Base-by-base conservation (phyloP, 768 basidiomycete genomes). In the Boletus tylopilopsis region DNA sequence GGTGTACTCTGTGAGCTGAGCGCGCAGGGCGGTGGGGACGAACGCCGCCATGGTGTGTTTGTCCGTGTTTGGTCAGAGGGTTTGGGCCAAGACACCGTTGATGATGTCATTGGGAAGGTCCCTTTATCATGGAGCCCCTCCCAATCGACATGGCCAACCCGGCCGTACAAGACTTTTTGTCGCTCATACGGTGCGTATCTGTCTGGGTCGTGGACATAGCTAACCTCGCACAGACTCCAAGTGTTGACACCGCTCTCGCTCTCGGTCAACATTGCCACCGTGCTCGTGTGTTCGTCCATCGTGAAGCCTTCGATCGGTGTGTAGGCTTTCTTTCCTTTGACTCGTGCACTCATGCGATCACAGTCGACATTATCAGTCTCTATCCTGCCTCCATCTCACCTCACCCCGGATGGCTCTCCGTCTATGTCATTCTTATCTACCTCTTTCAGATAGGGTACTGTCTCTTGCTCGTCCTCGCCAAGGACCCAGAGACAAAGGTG, bases 221-320 rank as follows among this genome's bases (percentile, higher is more conserved):
- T 45, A 24, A 49, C 8, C 13, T n/a, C 19, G 22, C 3, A 12
- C 52, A 79, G 87, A 40, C 77, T 96, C 5, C 93, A 96, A 64
- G 89, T 95, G 19, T 71, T 94, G 39, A 92, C 92, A 0, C 93
- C 93, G 0, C 73, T 95, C 1, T 87, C 88, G 2, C 74, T 95
- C 9, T 76, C 93, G 56, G 80, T 94, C 49, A 88, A 88, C 61
- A 81, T 94, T 36, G 86, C 84, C 0, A 75, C 81, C 2, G 73
- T 86, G 41, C 59, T 87, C 30, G 77, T 90, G 5, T 94, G 92
- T 62, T 65, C 84, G 0, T 54, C 82, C 9, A 72, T 92, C 18
- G 74, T 86, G 24, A 77, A 72, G 18, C 92, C 92, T 0, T 81
- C 80, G 21, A 74, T 90, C 11, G 64, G 81, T 77, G 49, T 47